Conservation (phyloP, 352 stramenopile genomes). For the Globisporangium nodosum region DNA sequence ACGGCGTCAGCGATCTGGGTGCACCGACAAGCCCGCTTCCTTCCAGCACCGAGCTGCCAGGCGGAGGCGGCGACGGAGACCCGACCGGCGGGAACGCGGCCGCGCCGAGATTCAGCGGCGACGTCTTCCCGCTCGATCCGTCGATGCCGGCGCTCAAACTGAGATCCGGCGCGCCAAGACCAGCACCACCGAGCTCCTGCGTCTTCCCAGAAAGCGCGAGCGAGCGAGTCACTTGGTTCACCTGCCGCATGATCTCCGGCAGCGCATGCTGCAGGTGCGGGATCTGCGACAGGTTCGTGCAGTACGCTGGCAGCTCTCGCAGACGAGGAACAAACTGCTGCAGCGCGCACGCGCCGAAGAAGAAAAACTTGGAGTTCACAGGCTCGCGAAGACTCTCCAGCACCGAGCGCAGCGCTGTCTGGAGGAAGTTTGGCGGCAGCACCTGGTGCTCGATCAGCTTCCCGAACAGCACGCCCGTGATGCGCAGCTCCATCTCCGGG, state of each 20-base stretch:
- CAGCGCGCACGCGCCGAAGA: slow-evolving; percentile 97
- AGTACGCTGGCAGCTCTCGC: slow-evolving; percentile 97
- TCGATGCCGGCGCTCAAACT: slow-evolving; percentile 3
- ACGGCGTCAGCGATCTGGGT: slow-evolving; percentile 13
- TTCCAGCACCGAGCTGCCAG: slow-evolving; percentile 1
- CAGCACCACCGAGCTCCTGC: slow-evolving; percentile 5
- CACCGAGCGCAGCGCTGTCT: slow-evolving; percentile 96
- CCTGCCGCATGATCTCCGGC: slow-evolving; percentile 87
- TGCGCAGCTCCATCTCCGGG: slow-evolving; percentile 97
- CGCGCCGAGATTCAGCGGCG: slow-evolving; percentile 17
- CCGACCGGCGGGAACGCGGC: slow-evolving; percentile 20
- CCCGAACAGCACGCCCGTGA: slow-evolving; percentile 98
- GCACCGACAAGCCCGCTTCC: slow-evolving; percentile 2
- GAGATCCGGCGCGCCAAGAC: background rate
- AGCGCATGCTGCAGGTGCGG: slow-evolving; percentile 94
- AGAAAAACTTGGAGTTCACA: slow-evolving; percentile 97
- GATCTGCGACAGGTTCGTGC: slow-evolving; percentile 97
- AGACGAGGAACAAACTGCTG: slow-evolving; percentile 97
- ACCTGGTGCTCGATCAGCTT: slow-evolving; percentile 98
- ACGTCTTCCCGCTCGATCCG: slow-evolving; percentile 11
- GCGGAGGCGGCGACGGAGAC: slow-evolving; percentile 11
- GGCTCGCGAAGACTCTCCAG: slow-evolving; percentile 95
- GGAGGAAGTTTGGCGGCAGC: slow-evolving; percentile 96
- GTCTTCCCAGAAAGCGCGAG: slow-evolving; percentile 36
- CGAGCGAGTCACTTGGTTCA: slow-evolving; percentile 74